These are phyloP conservation scores for Lactarius vividus DNA, from an alignment of 768 basidiomycete species.

Conservation along the genomic window DNA sequence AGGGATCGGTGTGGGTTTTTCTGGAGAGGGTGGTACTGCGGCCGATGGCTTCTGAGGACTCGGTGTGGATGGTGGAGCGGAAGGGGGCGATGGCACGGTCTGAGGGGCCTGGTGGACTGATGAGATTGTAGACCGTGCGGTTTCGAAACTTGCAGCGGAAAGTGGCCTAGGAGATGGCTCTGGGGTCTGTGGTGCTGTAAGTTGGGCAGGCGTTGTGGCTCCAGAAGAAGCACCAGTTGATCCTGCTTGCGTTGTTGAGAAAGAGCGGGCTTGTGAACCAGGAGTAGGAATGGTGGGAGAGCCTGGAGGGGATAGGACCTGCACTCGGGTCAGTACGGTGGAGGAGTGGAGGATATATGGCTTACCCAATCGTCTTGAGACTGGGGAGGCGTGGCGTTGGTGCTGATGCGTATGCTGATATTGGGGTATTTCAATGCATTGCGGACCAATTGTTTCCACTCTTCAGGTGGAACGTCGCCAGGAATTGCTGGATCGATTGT, in stretches of 20 bases:
- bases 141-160: background rate
- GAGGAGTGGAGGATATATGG: background rate
- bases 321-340: background rate
- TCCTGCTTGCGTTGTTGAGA: background rate
- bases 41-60: background rate
- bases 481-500: background rate
- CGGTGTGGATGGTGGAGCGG: background rate
- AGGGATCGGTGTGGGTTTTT: background rate
- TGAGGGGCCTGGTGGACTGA: background rate
- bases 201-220: background rate
- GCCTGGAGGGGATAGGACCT: background rate
- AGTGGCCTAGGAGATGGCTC: background rate
- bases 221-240: background rate
- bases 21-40: background rate
- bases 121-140: background rate
- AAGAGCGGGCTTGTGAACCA: background rate
- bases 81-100: background rate
- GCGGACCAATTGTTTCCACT: slow-evolving; percentile 3
- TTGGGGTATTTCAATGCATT: background rate
- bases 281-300: background rate
- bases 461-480: background rate
- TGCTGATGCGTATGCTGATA: background rate
- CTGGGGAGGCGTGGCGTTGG: background rate
- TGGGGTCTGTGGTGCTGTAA: background rate
- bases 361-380: background rate